Conservation (phyloP, 176 grass and related monocot genomes). For the Aegilops longissima region DNA sequence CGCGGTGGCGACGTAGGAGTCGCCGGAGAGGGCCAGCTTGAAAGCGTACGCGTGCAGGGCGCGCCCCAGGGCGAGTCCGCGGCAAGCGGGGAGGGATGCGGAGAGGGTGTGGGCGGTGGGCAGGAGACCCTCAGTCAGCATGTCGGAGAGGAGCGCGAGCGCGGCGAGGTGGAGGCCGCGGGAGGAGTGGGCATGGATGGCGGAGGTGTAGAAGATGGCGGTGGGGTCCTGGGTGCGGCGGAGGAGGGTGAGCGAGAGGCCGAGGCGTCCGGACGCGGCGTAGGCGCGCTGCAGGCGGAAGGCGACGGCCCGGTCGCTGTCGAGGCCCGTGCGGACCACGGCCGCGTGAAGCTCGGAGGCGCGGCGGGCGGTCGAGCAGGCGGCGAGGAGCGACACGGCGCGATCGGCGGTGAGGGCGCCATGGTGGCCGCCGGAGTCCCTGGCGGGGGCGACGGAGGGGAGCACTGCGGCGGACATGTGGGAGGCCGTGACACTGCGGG, state of each 20-base stretch:
- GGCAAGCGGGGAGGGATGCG: conserved; percentile 67
- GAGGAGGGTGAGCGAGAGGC: conserved; percentile 59
- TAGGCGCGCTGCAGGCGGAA: conserved; percentile 84
- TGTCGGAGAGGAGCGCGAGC: conserved; percentile 72
- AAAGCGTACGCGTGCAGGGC: conserved; percentile 74
- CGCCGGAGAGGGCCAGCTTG: conserved; percentile 55
- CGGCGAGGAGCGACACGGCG: conserved; percentile 48
- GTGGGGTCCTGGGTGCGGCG: conserved; percentile 48
- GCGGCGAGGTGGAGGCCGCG: conserved; percentile 51
- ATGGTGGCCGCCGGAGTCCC: background rate
- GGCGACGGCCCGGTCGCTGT: conserved; percentile 50
- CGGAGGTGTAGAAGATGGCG: conserved; percentile 72
- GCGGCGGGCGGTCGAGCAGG: conserved; percentile 41
- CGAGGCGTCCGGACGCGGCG: conserved; percentile 52
- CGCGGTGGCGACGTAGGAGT: conserved; percentile 77
- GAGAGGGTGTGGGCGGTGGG: conserved; percentile 73
- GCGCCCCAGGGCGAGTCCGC: conserved; percentile 43
- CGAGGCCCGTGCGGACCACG: conserved; percentile 47
- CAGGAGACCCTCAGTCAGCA: conserved; percentile 53
- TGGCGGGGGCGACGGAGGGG: background rate
- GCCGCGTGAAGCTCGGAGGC: conserved; percentile 69
- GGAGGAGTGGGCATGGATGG: conserved; percentile 73
- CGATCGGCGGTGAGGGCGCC: conserved; percentile 31
- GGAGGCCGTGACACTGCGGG: conserved; percentile 19
- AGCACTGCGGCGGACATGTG: conserved; percentile 31